Evolutionary conservation across 2,329 filamentous ascomycete genomes (phyloP), one percentile per base, ranked within the genome.

Genomic region (Colletotrichum plurivorum): DNA sequence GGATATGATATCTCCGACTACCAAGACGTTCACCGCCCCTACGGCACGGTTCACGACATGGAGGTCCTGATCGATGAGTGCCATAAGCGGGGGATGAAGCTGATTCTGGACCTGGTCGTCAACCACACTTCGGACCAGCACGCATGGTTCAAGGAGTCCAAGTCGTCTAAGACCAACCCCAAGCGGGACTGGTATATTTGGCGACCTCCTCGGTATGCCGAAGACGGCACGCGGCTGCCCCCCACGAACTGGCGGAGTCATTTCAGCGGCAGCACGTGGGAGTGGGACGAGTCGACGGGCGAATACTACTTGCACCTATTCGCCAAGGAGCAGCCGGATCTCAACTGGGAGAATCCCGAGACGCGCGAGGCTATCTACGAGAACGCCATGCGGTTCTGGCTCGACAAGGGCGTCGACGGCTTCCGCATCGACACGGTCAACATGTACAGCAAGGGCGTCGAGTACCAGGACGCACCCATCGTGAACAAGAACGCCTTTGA

Each of bases 261-360:
- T 80, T 92, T 89, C 71, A 85, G 85, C 39, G 87, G 85, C 16
- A 87, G 87, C 61, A 88, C 86, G 0, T 94, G 92, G 92, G 83
- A 90, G 68, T 95, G 89, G 83, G 92, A 94, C 73, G 89, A 93
- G 72, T 76, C 80, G n/a, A 93, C 92, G 0, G 84, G 86, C 55
- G 91, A 95, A 78, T 95, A 94, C 78, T 95, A 94, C 74, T 87
- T 95, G 0, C 90, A 92, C 70, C 84, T 96, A 12, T 97, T 94
- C 77, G 89, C 91, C 7, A 87, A 87, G 5, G 89, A 93, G 72
- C 93, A 95, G 77, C 93, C 94, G 0, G 94, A 96, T 73, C 84
- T 96, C n/a, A 96, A 96, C 80, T 96, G 93, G 93, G 92, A 95
- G 75, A 92, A 91, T 66, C 84, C 85, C 0, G 88, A 87, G 10